These are phyloP conservation scores for Neodidymelliopsis sp. DNA, from an alignment of 2,329 filamentous ascomycete genomes.

Conservation along the genomic window DNA sequence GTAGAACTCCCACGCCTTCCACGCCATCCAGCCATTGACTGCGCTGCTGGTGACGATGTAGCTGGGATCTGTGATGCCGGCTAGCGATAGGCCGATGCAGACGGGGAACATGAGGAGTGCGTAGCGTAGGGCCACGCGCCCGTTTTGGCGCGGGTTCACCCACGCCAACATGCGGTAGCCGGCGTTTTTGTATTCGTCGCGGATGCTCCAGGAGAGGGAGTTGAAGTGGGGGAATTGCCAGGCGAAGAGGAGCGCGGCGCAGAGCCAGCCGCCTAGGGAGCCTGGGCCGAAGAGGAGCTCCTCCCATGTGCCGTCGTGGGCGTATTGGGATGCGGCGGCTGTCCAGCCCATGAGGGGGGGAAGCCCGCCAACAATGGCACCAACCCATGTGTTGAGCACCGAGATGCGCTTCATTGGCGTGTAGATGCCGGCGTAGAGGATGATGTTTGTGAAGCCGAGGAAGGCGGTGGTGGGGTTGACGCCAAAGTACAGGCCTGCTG, in stretches of 20 bases:
- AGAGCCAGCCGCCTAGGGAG: constrained; percentile 82
- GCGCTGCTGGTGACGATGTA: constrained; percentile 83
- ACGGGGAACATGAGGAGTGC: constrained; percentile 85
- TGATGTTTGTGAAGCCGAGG: constrained; percentile 83
- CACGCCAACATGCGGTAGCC: constrained; percentile 80
- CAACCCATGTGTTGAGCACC: constrained; percentile 92
- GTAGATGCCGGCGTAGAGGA: constrained; percentile 89
- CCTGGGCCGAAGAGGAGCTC: constrained; percentile 77
- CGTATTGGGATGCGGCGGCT: constrained; percentile 87
- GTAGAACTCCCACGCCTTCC: constrained; percentile 84
- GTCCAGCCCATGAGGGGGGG: constrained; percentile 98
- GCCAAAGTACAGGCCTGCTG: constrained; percentile 80
- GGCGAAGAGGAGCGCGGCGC: constrained; percentile 83
- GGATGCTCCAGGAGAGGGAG: constrained; percentile 85
- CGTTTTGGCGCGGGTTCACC: constrained; percentile 85
- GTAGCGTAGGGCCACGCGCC: constrained; percentile 86
- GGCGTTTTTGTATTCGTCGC: constrained; percentile 82
- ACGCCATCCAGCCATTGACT: constrained; percentile 85
- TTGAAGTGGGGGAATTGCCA: constrained; percentile 99
- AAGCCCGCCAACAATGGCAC: constrained; percentile 89
- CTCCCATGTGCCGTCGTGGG: constrained; percentile 68
- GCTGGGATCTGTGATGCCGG: constrained; percentile 82
- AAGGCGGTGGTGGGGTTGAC: constrained; percentile 94
- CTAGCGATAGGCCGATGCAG: constrained; percentile 79
- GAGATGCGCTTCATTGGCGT: constrained; percentile 90